Percentiles rank a stretch among this genome's conserved stretches.
Conservation (phyloP, 1,284 basidiomycete genomes). For the Sporisorium sorghi region DNA sequence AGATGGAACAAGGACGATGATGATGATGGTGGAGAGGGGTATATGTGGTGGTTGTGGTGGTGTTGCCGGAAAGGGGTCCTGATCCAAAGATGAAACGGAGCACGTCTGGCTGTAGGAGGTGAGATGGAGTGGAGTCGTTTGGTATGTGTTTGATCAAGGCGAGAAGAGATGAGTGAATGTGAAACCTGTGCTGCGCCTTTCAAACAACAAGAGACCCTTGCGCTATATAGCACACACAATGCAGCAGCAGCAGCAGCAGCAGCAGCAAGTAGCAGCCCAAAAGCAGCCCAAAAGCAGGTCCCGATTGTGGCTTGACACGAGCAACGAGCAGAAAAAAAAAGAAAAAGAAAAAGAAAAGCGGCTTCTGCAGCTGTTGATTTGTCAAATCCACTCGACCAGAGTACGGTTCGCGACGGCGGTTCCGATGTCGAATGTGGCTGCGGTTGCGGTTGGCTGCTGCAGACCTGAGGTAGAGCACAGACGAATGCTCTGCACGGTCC, state of each 20-base stretch:
- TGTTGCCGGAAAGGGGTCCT: neutral
- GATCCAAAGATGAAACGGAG: neutral
- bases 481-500: neutral
- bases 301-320: neutral
- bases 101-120: neutral
- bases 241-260: no score
- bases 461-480: neutral
- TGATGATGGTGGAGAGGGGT: no score
- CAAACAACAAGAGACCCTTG: neutral
- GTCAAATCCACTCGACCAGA: no score
- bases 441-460: neutral
- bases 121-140: no score
- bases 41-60: neutral
- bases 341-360: no score
- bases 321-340: no score
- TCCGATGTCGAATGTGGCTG: neutral
- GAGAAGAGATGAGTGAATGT: no score
- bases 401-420: no score
- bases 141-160: no score
- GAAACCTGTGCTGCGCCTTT: neutral
- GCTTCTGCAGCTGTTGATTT: no score
- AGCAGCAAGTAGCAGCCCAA: no score
- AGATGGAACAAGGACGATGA: neutral
- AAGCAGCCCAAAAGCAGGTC: neutral
- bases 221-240: neutral